These are phyloP conservation scores for Mycosphaerella arachidis DNA, from an alignment of 2,329 filamentous ascomycete genomes.

Conservation along the genomic window DNA sequence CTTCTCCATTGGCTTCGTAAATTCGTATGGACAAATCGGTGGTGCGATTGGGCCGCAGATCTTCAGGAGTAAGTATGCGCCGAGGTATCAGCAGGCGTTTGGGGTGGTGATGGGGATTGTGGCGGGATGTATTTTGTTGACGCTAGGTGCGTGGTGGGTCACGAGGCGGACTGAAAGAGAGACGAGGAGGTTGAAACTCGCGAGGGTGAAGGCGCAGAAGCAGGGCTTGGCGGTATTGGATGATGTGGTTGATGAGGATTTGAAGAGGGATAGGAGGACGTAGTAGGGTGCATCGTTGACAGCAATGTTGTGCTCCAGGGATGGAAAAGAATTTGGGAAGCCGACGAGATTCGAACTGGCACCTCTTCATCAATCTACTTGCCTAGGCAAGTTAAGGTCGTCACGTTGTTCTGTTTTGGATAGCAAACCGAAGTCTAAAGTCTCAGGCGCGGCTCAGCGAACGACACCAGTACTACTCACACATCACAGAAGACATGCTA, in stretches of 20 bases:
- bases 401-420: background rate
- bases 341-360: background rate
- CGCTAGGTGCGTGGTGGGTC: constrained; percentile 6
- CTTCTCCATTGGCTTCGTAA: constrained; percentile 7
- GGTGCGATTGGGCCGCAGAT: constrained; percentile 45
- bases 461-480: background rate
- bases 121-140: background rate
- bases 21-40: constrained; percentile 38
- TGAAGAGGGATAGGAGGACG: background rate
- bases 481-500: background rate
- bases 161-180: background rate
- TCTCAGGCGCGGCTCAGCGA: background rate
- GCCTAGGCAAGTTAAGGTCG: background rate
- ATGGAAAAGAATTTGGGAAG: background rate
- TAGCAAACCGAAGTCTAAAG: background rate
- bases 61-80: constrained; percentile 26
- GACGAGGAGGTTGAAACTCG: background rate
- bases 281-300: no score
- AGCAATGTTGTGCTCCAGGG: no score
- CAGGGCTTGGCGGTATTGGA: background rate
- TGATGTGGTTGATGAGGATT: background rate
- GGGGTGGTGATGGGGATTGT: constrained; percentile 13
- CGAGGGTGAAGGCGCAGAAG: background rate
- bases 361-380: background rate
- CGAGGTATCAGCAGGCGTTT: constrained; percentile 4